phyloP scores from a whole-genome alignment of 768 basidiomycete species.

The Phlebiopsis flavidoalba region DNA sequence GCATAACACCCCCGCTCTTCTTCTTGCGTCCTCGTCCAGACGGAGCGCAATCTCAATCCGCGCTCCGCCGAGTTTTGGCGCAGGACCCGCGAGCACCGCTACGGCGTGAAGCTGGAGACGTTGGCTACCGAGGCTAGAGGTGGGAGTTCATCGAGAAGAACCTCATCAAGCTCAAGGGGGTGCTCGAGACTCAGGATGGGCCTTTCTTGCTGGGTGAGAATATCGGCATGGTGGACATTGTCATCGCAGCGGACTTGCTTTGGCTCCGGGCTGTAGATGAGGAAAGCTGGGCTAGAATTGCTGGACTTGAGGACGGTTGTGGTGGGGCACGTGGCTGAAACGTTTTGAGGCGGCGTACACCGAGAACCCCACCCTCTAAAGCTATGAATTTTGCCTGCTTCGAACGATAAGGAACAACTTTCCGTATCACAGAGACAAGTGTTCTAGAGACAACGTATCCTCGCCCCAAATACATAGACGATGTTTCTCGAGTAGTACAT shows the following conservation, averaged over 20 bases:
- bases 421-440: no score
- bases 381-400: no score
- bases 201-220: conserved; percentile 29
- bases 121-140: conserved; percentile 23
- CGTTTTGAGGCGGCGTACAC: conserved; percentile 26
- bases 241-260: conserved; percentile 26
- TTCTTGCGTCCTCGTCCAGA: conserved; percentile 2
- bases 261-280: conserved; percentile 32
- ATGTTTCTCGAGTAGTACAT: no score
- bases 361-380: neutral
- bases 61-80: conserved; percentile 35
- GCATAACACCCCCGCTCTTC: neutral
- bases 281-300: conserved; percentile 35
- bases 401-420: no score
- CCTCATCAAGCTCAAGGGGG: conserved; percentile 22
- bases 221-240: conserved; percentile 36
- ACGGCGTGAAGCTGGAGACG: conserved; percentile 34
- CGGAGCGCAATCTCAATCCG: conserved; percentile 22
- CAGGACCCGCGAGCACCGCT: conserved; percentile 26
- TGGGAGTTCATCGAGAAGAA: conserved; percentile 34
- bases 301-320: conserved; percentile 33
- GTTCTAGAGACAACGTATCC: no score
- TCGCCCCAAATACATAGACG: no score
- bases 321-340: conserved; percentile 31
- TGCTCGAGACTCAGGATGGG: conserved; percentile 6